phyloP scores from a whole-genome alignment of 495 filamentous ascomycete genomes.

The Astrothelium macrocarpum region DNA sequence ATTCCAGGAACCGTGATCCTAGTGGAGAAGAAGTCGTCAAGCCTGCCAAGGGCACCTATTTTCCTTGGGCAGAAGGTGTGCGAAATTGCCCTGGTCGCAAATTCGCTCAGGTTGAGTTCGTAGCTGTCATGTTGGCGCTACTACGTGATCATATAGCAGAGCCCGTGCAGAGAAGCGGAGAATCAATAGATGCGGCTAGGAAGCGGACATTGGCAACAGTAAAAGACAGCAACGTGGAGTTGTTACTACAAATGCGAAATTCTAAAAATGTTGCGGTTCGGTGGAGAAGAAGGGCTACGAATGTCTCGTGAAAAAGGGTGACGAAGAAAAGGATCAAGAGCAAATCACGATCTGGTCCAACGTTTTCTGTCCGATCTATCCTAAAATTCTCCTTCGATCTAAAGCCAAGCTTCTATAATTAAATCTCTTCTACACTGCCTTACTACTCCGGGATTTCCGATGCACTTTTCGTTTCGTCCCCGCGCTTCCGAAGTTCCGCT shows the following conservation, averaged over 20 bases:
- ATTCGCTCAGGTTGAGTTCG: constrained; percentile 19
- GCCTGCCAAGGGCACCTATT: constrained; percentile 7
- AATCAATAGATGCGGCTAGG: constrained; percentile 28
- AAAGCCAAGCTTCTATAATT: no score
- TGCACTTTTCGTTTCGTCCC: not conserved
- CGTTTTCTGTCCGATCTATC: not conserved
- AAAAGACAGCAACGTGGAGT: constrained; percentile 27
- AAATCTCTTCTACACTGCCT: not conserved
- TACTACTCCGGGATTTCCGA: not conserved
- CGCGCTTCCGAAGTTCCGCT: not conserved
- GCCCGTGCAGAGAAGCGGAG: constrained; percentile 21
- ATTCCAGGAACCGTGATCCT: not conserved
- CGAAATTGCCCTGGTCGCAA: constrained; percentile 14
- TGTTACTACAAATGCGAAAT: constrained; percentile 37
- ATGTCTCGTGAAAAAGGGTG: not conserved
- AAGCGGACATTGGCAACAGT: constrained; percentile 28
- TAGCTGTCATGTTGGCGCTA: constrained; percentile 22
- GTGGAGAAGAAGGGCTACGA: constrained; percentile 12
- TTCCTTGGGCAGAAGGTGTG: constrained; percentile 16
- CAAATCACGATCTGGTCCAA: not conserved
- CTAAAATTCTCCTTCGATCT: not conserved
- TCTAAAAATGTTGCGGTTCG: constrained; percentile 25
- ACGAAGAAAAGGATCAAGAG: not conserved
- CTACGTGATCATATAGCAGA: constrained; percentile 34
- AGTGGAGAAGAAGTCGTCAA: constrained; percentile 7